These are phyloP conservation scores for Amoeboaphelidium protococcarum DNA, from an alignment of 371 early-diverging fungal species.

Conservation along the genomic window DNA sequence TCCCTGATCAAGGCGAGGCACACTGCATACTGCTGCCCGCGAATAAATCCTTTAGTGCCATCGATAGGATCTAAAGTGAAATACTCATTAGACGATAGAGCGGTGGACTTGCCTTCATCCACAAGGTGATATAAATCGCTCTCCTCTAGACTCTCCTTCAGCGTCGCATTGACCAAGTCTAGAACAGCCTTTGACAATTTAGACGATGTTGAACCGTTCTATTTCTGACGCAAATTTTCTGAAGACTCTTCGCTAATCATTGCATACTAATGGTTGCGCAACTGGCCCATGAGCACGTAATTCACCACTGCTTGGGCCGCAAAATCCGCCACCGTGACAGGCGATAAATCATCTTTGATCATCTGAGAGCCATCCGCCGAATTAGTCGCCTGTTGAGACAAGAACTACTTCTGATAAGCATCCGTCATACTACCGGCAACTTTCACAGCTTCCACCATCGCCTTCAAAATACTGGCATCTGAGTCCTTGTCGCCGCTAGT, in stretches of 20 bases:
- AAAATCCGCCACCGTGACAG: conserved; percentile 90
- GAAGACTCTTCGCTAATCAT: conserved; percentile 87
- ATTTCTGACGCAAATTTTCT: conserved; percentile 36
- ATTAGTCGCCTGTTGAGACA: too few species aligned
- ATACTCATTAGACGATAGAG: conserved; percentile 49
- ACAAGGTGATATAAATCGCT: conserved; percentile 44
- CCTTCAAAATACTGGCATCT: too few species aligned
- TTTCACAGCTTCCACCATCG: background rate
- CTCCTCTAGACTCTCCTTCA: background rate
- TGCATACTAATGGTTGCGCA: conserved; percentile 60
- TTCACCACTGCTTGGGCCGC: conserved; percentile 89
- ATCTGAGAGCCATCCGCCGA: too few species aligned
- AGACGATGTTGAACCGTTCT: too few species aligned
- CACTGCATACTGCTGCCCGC: conserved; percentile 90
- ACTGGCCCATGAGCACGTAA: conserved; percentile 31
- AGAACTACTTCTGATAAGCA: background rate
- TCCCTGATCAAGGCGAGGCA: conserved; percentile 74
- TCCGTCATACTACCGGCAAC: background rate
- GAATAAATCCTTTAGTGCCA: conserved; percentile 55
- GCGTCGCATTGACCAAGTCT: background rate
- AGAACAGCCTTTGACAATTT: too few species aligned
- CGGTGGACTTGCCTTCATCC: conserved; percentile 61
- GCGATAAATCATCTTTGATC: conserved; percentile 73
- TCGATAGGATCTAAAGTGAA: conserved; percentile 94
- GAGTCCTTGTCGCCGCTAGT: too few species aligned